These are phyloP conservation scores for Allantophomopsis cytisporea DNA, from an alignment of 2,329 filamentous ascomycete species.

Conservation along the genomic window DNA sequence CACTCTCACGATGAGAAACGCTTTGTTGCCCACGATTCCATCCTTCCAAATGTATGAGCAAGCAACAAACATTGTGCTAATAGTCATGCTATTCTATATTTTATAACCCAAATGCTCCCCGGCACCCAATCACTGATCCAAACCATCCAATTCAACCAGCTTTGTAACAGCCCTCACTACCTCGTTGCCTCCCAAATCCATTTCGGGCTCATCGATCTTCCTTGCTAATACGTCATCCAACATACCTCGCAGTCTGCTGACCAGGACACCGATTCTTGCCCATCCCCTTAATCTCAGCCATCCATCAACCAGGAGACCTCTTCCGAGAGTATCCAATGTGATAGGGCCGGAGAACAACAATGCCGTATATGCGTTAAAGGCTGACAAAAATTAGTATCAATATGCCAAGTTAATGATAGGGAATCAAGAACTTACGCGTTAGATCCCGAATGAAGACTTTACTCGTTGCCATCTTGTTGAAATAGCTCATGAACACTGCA, in stretches of 20 bases:
- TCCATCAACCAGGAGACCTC: slow-evolving; percentile 80
- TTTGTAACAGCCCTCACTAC: slow-evolving; percentile 67
- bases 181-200: slow-evolving; percentile 42
- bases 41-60: too few species aligned
- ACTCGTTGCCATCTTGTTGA: slow-evolving; percentile 79
- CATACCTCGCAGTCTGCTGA: slow-evolving; percentile 71
- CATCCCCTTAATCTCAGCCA: slow-evolving; percentile 82
- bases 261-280: slow-evolving; percentile 86
- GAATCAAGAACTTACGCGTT: slow-evolving; percentile 49
- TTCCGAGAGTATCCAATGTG: slow-evolving; percentile 72
- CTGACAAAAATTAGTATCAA: slow-evolving; percentile 21
- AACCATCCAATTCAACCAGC: slow-evolving; percentile 79
- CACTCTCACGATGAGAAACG: too few species aligned
- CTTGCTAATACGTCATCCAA: slow-evolving; percentile 72
- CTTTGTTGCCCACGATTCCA: too few species aligned
- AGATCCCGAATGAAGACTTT: slow-evolving; percentile 88
- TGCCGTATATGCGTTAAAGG: slow-evolving; percentile 80
- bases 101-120: too few species aligned
- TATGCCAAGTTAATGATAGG: neutral
- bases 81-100: too few species aligned
- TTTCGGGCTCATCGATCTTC: slow-evolving; percentile 64
- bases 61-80: too few species aligned
- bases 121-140: slow-evolving; percentile 42
- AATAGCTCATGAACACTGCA: slow-evolving; percentile 75
- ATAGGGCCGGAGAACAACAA: slow-evolving; percentile 82